Percentiles rank a stretch among this genome's conserved stretches.
phyloP scores from a whole-genome alignment of 208 protist genomes.

The Phytomonas sp. region DNA sequence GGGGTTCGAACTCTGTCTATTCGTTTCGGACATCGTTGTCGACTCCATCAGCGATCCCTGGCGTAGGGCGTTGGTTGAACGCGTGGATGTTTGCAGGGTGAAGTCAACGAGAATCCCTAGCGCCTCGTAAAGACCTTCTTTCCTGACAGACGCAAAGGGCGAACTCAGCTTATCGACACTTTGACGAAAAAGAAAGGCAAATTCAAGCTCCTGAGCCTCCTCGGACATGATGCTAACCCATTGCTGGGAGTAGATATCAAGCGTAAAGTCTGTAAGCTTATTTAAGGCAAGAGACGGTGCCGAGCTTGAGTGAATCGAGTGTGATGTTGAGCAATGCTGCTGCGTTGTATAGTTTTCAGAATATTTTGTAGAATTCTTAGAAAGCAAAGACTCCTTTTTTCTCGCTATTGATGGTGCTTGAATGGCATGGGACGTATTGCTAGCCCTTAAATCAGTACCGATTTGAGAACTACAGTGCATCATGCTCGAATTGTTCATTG shows the following conservation, averaged over 20 bases:
- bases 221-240: conserved; percentile 14
- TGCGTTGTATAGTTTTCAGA: neutral
- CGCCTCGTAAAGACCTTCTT: conserved; percentile 23
- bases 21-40: neutral
- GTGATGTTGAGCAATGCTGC: neutral
- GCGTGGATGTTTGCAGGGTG: neutral
- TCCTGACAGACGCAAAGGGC: conserved; percentile 24
- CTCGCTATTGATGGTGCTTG: neutral
- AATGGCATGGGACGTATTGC: neutral
- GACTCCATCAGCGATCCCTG: neutral
- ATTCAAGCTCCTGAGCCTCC: conserved; percentile 16
- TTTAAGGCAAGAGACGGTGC: neutral
- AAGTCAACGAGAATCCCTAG: conserved; percentile 11
- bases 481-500: neutral
- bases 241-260: conserved; percentile 1
- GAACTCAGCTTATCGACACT: conserved; percentile 24
- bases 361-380: neutral
- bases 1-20: neutral
- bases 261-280: conserved; percentile 1
- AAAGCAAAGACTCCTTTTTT: neutral
- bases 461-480: neutral
- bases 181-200: conserved; percentile 19
- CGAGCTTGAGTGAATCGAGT: neutral
- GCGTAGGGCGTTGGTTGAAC: neutral
- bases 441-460: neutral